A percentile compares a stretch with the other conserved stretches of the same genome.
phyloP scores from a whole-genome alignment of 129 eudicot species.

The Pulicaria dysenterica region DNA sequence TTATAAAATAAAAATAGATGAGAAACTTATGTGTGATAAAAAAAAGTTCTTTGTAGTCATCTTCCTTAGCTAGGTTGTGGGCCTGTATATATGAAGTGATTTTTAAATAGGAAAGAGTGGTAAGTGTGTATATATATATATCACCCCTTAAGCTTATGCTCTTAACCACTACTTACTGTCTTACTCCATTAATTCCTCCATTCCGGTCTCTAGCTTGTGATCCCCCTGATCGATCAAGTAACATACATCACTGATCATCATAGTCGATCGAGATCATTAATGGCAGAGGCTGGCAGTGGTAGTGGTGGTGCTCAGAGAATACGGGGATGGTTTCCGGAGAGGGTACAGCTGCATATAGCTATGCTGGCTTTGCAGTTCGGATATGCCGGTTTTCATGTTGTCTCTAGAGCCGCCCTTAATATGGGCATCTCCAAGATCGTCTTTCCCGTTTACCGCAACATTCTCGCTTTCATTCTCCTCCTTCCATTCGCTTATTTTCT shows the following conservation, averaged over 20 bases:
- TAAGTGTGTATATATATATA: slow-evolving; percentile 27
- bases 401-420: slow-evolving; percentile 91
- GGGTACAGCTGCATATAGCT: slow-evolving; percentile 76
- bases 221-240: too few relatives aligned
- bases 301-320: slow-evolving; percentile 21
- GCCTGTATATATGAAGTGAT: slow-evolving; percentile 1
- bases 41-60: too few relatives aligned
- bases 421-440: slow-evolving; percentile 99
- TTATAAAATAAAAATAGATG: too few relatives aligned
- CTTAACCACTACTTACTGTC: slow-evolving; percentile 16
- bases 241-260: not conserved
- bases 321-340: slow-evolving; percentile 61
- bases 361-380: slow-evolving; percentile 94
- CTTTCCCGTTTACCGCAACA: slow-evolving; percentile 86
- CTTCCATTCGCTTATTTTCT: slow-evolving; percentile 93
- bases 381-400: slow-evolving; percentile 95
- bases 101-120: not conserved
- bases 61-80: slow-evolving; percentile 7
- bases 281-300: slow-evolving; percentile 30
- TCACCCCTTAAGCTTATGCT: slow-evolving; percentile 13
- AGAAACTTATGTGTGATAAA: too few relatives aligned
- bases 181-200: not conserved
- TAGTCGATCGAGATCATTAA: not conserved
- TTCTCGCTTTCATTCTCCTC: slow-evolving; percentile 80
- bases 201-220: too few relatives aligned